Base-by-base conservation (phyloP, 192 early-diverging fungal species). In the Podila epigama region DNA sequence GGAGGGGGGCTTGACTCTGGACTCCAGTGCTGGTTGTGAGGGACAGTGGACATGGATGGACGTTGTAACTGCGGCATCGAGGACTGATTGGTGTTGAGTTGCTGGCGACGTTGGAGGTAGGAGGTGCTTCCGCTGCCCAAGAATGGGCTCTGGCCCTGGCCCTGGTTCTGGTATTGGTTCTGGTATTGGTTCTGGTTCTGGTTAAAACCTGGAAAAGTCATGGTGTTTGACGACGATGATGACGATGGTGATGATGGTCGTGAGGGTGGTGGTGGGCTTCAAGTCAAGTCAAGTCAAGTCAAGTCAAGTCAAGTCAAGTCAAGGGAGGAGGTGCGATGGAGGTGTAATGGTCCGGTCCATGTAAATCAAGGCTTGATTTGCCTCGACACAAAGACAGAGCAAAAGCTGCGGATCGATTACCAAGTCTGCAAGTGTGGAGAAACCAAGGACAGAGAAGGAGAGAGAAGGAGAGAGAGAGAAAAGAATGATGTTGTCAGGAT, bases 111-210 rank as follows among this genome's bases (percentile, higher is more conserved):
- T 18, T 22, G 44, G 44, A 48, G 44, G 13, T 31, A 44, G 58
- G 35, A 27, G 53, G 29, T 42, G 27, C 9, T n/a, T 52, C n/a
- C 36, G 44, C 35, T 39, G n/a, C 44, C 44, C 7, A 25, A 22
- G 25, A 40, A 25, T 32, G 34, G 15, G 33, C 57, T 15, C 50
- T 71, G 69, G 56, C 69, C 55, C 55, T n/a, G n/a, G n/a, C n/a
- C n/a, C n/a, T n/a, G n/a, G n/a, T n/a, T n/a, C n/a, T n/a, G n/a
- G n/a, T n/a, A n/a, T n/a, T n/a, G 57, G 69, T 64, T 64, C n/a
- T 35, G 68, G 8, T 60, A 63, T 62, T 62, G 44, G 11, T 22
- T 48, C n/a, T 48, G 11, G 7, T 44, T n/a, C 41, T 4, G 41
- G 20, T 44, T n/a, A 44, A 15, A n/a, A n/a, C 16, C 15, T 44